These are phyloP conservation scores for Dichotomocladium elegans DNA, from an alignment of 371 early-diverging fungal species.

Conservation along the genomic window DNA sequence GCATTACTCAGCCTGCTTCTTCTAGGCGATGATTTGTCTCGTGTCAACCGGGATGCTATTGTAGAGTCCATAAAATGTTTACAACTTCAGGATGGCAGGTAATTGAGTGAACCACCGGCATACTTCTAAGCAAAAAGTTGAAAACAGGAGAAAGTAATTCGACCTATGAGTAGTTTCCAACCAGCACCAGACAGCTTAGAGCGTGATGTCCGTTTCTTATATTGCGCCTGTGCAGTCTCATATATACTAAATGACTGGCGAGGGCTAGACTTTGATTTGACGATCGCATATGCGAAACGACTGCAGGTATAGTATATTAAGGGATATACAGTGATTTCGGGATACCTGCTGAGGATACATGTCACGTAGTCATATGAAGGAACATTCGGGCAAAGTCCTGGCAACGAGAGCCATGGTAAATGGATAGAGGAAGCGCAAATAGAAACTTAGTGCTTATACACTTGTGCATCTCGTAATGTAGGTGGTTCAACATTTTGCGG, in stretches of 20 bases:
- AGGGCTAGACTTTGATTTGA: constrained; percentile 65
- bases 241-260: constrained; percentile 86
- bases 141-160: no score
- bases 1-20: constrained; percentile 75
- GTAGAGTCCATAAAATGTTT: constrained; percentile 49
- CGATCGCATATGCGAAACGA: constrained; percentile 61
- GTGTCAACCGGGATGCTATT: constrained; percentile 76
- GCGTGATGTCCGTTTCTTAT: constrained; percentile 88
- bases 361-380: constrained; percentile 66
- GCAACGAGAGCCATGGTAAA: constrained; percentile 85
- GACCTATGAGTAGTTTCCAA: no score
- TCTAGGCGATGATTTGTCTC: constrained; percentile 85
- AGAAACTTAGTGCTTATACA: no score
- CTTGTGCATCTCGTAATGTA: no score
- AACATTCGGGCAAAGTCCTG: constrained; percentile 78
- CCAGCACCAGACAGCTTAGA: constrained; percentile 61
- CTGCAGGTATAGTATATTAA: constrained; percentile 50
- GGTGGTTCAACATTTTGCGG: constrained; percentile 92
- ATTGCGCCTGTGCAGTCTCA: constrained; percentile 83
- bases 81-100: constrained; percentile 81
- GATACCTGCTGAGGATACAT: no score
- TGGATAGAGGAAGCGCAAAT: neutral
- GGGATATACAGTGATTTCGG: neutral
- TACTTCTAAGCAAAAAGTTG: no score
- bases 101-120: neutral